Conservation (phyloP, 768 basidiomycete genomes). For the Pleurotus giganteus region DNA sequence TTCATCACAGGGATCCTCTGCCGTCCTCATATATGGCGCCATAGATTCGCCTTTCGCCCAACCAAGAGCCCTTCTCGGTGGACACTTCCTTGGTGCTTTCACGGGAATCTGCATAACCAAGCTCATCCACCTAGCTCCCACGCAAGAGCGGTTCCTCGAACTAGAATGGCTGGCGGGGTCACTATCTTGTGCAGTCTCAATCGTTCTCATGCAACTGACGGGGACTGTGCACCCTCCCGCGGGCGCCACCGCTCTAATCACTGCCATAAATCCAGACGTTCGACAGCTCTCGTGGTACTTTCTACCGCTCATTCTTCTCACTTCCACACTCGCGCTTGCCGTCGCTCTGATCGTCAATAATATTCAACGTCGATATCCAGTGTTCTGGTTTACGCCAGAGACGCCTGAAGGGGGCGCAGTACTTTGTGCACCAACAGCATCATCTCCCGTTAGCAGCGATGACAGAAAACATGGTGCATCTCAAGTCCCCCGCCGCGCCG, state of each 20-base stretch:
- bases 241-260: slow-evolving; percentile 53
- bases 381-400: slow-evolving; percentile 38
- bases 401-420: neutral
- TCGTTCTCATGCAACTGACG: slow-evolving; percentile 52
- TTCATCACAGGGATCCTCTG: slow-evolving; percentile 45
- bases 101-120: slow-evolving; percentile 50
- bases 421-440: too few relatives aligned
- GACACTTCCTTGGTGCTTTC: slow-evolving; percentile 50
- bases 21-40: slow-evolving; percentile 51
- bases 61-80: slow-evolving; percentile 47
- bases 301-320: slow-evolving; percentile 48
- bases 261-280: slow-evolving; percentile 41
- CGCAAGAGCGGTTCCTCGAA: slow-evolving; percentile 37
- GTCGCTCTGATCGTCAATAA: slow-evolving; percentile 50
- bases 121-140: slow-evolving; percentile 43
- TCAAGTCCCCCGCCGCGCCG: too few relatives aligned
- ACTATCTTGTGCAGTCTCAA: slow-evolving; percentile 36
- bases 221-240: slow-evolving; percentile 55
- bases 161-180: slow-evolving; percentile 49
- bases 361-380: slow-evolving; percentile 47
- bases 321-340: slow-evolving; percentile 38
- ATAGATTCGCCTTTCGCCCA: slow-evolving; percentile 53
- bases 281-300: slow-evolving; percentile 49
- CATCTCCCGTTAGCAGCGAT: too few relatives aligned
- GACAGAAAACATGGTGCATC: too few relatives aligned